Percentiles rank a stretch among this genome's conserved stretches.
phyloP scores from a whole-genome alignment of 2,329 filamentous ascomycete species.

The Parafenestella ontariensis region DNA sequence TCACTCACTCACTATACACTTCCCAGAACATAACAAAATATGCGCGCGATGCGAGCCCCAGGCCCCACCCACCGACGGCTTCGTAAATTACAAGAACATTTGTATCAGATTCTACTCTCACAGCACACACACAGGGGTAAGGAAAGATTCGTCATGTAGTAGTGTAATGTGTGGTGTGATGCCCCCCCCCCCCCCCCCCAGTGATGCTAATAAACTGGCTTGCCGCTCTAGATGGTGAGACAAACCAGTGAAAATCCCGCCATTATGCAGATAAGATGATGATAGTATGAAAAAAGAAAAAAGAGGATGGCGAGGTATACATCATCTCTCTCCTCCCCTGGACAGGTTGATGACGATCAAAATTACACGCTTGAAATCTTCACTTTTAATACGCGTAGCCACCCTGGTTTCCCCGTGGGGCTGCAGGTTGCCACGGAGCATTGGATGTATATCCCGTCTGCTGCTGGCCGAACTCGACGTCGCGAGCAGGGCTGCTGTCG shows the following conservation, averaged over 20 bases:
- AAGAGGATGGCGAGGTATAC: not conserved
- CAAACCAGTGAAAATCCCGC: too few relatives aligned
- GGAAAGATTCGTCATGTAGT: not conserved
- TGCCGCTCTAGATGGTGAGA: too few relatives aligned
- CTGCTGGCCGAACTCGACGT: constrained; percentile 33
- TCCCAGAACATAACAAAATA: not conserved
- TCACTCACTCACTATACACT: not conserved
- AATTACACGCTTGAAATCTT: not conserved
- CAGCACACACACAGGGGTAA: not conserved
- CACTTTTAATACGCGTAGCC: constrained; percentile 33
- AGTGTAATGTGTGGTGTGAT: too few relatives aligned
- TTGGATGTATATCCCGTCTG: constrained; percentile 30
- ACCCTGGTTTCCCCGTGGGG: constrained; percentile 26
- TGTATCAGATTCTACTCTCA: not conserved
- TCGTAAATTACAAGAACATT: not conserved
- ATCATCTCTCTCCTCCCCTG: too few relatives aligned
- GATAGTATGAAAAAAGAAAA: not conserved
- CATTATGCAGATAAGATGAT: too few relatives aligned
- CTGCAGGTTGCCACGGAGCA: constrained; percentile 36
- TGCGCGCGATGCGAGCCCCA: not conserved
- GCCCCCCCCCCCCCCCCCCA: too few relatives aligned
- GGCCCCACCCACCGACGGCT: too few relatives aligned
- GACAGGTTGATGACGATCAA: not conserved
- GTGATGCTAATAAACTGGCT: too few relatives aligned
- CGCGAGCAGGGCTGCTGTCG: constrained; percentile 36